These are phyloP conservation scores for Boletus coccyginus DNA, from an alignment of 768 basidiomycete genomes.

Conservation along the genomic window DNA sequence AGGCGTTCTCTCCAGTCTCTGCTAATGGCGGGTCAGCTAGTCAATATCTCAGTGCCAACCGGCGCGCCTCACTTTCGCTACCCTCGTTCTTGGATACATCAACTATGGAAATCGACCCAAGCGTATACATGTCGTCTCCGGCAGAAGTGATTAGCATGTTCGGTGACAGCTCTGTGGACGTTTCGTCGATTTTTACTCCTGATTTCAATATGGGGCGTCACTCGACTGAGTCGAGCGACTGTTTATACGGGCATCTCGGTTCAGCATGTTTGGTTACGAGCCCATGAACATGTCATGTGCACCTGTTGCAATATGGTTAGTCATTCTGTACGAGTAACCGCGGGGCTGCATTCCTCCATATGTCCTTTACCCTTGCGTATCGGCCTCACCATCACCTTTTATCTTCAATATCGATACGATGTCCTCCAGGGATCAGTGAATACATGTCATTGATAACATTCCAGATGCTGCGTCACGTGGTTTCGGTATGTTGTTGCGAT, in stretches of 20 bases:
- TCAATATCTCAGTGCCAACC: conserved; percentile 24
- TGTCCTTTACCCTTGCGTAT: conserved; percentile 10
- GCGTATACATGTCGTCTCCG: conserved; percentile 51
- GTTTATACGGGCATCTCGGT: conserved; percentile 26
- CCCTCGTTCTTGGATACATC: conserved; percentile 30
- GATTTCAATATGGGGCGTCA: conserved; percentile 31
- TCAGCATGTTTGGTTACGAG: conserved; percentile 26
- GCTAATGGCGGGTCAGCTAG: conserved; percentile 10
- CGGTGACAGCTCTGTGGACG: conserved; percentile 40
- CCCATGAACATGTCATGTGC: conserved; percentile 17
- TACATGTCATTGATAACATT: not conserved
- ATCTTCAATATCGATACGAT: conserved; percentile 1
- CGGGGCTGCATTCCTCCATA: conserved; percentile 2
- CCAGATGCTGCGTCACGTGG: conserved; percentile 8
- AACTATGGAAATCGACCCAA: conserved; percentile 48
- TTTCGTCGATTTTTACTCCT: conserved; percentile 31
- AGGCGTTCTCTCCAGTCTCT: conserved; percentile 23
- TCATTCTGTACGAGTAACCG: conserved; percentile 17
- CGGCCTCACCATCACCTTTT: not conserved
- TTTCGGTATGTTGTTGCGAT: not conserved
- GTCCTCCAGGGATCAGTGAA: not conserved
- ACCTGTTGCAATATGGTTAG: not conserved
- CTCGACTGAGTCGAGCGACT: conserved; percentile 24
- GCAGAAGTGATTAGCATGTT: conserved; percentile 64
- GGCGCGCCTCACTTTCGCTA: conserved; percentile 22